These are phyloP conservation scores for Paecilomyces variotii DNA, from an alignment of 2,329 filamentous ascomycete species.

Conservation along the genomic window DNA sequence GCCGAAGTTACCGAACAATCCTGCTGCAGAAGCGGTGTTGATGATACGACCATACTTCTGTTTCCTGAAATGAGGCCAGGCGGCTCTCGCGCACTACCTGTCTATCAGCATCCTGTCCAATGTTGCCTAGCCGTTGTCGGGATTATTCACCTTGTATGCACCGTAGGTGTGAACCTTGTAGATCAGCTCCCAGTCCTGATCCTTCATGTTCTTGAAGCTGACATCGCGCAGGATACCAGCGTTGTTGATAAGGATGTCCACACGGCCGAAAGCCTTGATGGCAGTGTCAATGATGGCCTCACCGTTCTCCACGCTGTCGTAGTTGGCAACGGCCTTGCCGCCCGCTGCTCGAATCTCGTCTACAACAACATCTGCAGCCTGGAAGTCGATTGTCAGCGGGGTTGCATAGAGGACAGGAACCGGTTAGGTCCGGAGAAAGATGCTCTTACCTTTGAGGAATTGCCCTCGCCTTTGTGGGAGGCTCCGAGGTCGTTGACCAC, in stretches of 20 bases:
- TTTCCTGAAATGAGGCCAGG: constrained; percentile 96
- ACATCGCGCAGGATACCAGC: constrained; percentile 91
- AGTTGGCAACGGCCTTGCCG: constrained; percentile 95
- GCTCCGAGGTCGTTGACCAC: constrained; percentile 95
- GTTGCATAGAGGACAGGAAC: not conserved
- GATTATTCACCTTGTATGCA: constrained; percentile 63
- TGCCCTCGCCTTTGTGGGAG: constrained; percentile 88
- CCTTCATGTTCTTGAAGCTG: constrained; percentile 98
- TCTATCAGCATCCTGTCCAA: constrained; percentile 9
- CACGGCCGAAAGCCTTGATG: constrained; percentile 50
- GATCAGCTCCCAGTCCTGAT: constrained; percentile 93
- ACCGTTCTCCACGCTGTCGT: constrained; percentile 75
- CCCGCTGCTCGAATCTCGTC: constrained; percentile 62
- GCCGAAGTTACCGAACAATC: constrained; percentile 90
- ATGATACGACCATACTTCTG: constrained; percentile 97
- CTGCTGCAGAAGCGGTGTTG: constrained; percentile 93
- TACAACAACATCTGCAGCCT: constrained; percentile 51
- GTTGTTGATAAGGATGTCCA: constrained; percentile 96
- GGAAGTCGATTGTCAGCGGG: not conserved
- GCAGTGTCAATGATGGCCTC: constrained; percentile 77
- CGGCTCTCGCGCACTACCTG: constrained; percentile 69
- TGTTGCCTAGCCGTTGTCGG: not conserved
- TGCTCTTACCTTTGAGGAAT: constrained; percentile 67
- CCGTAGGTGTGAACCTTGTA: constrained; percentile 88
- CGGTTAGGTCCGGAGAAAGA: not conserved